Conservation (phyloP, 2,329 filamentous ascomycete genomes). For the Sporothrix variecibatus region DNA sequence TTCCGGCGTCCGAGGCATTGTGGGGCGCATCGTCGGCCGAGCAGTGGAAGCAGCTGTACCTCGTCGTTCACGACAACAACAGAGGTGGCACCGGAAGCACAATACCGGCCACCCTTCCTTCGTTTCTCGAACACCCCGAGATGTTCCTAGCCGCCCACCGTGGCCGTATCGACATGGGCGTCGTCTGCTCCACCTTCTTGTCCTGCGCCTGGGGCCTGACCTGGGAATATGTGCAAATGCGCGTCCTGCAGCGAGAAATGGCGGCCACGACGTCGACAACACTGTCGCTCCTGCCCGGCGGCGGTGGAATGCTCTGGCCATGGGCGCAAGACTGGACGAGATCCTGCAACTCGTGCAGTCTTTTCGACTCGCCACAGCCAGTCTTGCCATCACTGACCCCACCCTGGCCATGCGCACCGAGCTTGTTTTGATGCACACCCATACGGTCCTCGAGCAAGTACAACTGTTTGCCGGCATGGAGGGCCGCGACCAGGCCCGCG, state of each 20-base stretch:
- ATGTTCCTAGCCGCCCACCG: neutral
- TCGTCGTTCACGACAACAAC: neutral
- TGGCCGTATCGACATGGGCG: neutral
- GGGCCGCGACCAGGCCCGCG: neutral
- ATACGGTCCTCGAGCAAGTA: slow-evolving; percentile 3
- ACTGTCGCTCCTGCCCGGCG: neutral
- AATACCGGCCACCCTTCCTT: neutral
- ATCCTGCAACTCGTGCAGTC: neutral
- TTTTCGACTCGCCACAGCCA: neutral
- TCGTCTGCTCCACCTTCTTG: neutral
- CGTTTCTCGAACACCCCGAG: neutral
- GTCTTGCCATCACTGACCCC: neutral
- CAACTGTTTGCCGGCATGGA: slow-evolving; percentile 11
- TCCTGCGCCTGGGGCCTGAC: slow-evolving; percentile 3
- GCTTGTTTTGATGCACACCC: neutral
- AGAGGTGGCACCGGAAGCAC: neutral
- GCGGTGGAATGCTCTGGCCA: neutral
- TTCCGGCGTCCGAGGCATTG: neutral
- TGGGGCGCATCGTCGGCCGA: neutral
- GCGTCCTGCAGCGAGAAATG: neutral
- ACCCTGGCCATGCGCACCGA: slow-evolving; percentile 1
- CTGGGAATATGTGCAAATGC: slow-evolving; percentile 4
- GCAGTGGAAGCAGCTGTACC: slow-evolving; percentile 1
- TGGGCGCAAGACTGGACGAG: neutral
- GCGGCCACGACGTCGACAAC: neutral